Percentiles rank a stretch among this genome's conserved stretches.
These are phyloP conservation scores for Hydrangea macrophylla DNA, from an alignment of 148 eudicot genomes.

Conservation along the genomic window DNA sequence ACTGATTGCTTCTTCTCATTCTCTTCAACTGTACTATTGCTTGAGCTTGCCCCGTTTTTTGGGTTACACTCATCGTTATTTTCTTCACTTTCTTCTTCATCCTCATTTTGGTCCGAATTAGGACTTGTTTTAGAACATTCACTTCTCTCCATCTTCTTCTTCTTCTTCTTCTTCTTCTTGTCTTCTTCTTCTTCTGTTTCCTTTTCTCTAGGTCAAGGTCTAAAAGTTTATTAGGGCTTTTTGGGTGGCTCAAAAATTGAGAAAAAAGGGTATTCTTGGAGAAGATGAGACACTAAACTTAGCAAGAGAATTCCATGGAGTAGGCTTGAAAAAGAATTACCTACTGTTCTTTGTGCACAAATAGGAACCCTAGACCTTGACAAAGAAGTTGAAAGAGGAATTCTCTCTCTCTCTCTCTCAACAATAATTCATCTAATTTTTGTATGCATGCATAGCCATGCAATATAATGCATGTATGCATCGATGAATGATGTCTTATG, in stretches of 20 bases:
- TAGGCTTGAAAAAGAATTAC: neutral
- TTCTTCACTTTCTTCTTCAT: conserved; percentile 22
- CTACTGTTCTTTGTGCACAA: conserved; percentile 2
- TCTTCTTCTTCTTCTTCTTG: neutral
- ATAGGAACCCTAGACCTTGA: conserved; percentile 32
- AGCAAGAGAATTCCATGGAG: conserved; percentile 1
- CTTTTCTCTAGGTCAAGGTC: neutral
- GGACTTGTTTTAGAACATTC: conserved; percentile 38
- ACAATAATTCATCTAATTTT: conserved; percentile 14
- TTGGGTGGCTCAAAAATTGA: neutral
- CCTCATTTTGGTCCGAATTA: conserved; percentile 21
- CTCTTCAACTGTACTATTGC: conserved; percentile 72
- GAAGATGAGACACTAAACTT: neutral
- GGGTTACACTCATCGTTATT: conserved; percentile 30
- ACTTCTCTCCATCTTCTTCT: conserved; percentile 33
- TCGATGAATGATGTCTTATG: conserved; percentile 9
- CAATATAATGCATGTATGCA: conserved; percentile 9
- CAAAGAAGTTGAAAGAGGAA: conserved; percentile 5
- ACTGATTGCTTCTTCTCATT: conserved; percentile 43
- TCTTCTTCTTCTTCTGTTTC: neutral
- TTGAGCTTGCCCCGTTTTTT: conserved; percentile 57
- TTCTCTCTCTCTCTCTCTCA: conserved; percentile 31
- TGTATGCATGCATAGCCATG: conserved; percentile 13
- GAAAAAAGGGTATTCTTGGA: neutral
- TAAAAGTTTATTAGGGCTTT: neutral